These are phyloP conservation scores for Aspergillus heteromorphus DNA, from an alignment of 495 filamentous ascomycete genomes.

Conservation along the genomic window DNA sequence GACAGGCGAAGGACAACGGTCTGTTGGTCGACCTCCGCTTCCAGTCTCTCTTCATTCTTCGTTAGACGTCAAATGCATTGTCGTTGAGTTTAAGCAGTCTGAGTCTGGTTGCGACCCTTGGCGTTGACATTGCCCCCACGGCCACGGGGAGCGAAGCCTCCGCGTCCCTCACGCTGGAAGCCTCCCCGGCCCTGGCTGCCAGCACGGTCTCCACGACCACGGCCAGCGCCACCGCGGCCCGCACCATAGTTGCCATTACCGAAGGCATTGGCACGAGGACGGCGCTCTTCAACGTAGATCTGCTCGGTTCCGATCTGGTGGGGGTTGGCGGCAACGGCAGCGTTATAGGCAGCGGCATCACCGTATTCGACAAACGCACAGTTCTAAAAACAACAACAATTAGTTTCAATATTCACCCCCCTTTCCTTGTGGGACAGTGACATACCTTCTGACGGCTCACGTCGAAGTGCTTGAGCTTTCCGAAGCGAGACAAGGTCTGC, in stretches of 20 bases:
- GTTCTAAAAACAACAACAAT: slow-evolving; percentile 52
- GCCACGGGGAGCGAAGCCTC: slow-evolving; percentile 47
- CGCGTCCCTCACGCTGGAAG: slow-evolving; percentile 61
- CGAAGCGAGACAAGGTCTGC: slow-evolving; percentile 61
- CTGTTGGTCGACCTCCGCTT: background rate
- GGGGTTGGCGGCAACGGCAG: slow-evolving; percentile 79
- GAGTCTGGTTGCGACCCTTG: slow-evolving; percentile 46
- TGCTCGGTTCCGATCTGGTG: slow-evolving; percentile 75
- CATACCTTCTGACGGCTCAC: slow-evolving; percentile 85
- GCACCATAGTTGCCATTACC: slow-evolving; percentile 54
- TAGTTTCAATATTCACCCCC: no score
- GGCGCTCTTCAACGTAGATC: slow-evolving; percentile 83
- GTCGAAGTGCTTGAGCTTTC: slow-evolving; percentile 80
- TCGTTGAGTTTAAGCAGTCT: slow-evolving; percentile 35
- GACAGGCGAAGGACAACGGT: slow-evolving; percentile 3
- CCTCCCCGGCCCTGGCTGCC: slow-evolving; percentile 64
- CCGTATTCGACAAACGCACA: slow-evolving; percentile 95
- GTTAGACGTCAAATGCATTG: background rate
- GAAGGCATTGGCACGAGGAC: slow-evolving; percentile 63
- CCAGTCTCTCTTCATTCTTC: background rate
- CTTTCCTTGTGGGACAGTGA: no score
- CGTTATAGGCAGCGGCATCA: slow-evolving; percentile 68
- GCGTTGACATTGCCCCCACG: slow-evolving; percentile 48
- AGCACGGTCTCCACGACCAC: slow-evolving; percentile 64
- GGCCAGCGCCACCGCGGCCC: slow-evolving; percentile 51